Base-by-base conservation (phyloP, 1,139 yeast species). In the Diutina pseudorugosa region DNA sequence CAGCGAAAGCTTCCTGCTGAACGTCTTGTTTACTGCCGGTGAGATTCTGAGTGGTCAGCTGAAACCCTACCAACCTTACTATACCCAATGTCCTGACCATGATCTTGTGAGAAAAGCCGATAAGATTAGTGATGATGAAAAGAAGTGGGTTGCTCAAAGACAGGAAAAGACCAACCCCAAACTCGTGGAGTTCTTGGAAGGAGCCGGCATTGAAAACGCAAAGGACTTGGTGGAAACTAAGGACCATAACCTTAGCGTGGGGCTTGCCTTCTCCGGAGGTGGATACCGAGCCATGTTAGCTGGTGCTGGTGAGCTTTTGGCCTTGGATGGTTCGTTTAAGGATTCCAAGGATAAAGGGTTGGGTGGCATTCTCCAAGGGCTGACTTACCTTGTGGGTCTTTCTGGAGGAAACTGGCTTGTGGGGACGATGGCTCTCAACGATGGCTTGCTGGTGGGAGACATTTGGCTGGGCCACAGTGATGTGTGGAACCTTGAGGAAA, bases 231-330 rank as follows among this genome's bases (percentile, higher is more conserved):
- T 85, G 59, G 58, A 66, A 4, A 7, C 33, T 2, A 30, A 47
- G 14, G 42, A 14, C 21, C 14, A 11, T 48, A 68, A 76, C 33
- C 72, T 78, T 53, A 74, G 70, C 51, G 73, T 88, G 53, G 96
- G 85, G 3, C 62, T 89, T 20, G 90, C 95, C 3, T 85, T 87
- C 62, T 82, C 93, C 5, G 97, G 97, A 44, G 97, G 97, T 61
- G 95, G 96, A 3, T 89, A 87, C 67, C 77, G 97, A 55, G 95
- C 96, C 52, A 87, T 89, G 96, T 69, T 89, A 47, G 69, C 75
- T 53, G 96, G 96, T n/a, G 96, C 95, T 1, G 96, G 97, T 45
- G 82, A 83, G 65, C 67, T 89, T 45, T 72, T 91, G 16, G 96
- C 93, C 0, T 67, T 88, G 55, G 97, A 90, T 64, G 77, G 79